A percentile compares a stretch with the other conserved stretches of the same genome.
Conservation (phyloP, 139 green algal genomes). For the Tetradesmus lagerheimii region DNA sequence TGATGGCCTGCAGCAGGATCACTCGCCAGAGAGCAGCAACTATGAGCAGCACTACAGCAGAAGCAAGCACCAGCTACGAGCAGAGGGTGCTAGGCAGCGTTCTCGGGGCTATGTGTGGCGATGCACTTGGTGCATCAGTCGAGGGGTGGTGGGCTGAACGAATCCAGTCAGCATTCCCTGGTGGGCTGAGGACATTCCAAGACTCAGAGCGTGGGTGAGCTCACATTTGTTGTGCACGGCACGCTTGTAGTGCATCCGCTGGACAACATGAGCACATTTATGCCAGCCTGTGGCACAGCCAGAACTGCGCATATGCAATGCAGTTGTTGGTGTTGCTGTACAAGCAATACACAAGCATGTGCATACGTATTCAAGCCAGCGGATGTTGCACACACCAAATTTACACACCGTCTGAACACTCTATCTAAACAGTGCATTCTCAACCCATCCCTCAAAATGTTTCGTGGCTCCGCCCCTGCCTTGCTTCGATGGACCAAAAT, state of each 20-base stretch:
- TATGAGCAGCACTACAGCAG: background rate
- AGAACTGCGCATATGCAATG: too few species aligned
- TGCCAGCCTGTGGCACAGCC: background rate
- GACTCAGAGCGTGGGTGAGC: constrained; percentile 44
- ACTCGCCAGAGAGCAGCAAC: background rate
- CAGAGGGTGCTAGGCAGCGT: constrained; percentile 16
- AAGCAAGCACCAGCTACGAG: background rate
- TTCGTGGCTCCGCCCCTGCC: too few species aligned
- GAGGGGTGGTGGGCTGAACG: constrained; percentile 40
- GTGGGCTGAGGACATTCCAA: constrained; percentile 32
- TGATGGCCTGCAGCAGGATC: background rate
- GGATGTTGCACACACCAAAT: too few species aligned
- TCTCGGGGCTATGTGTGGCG: constrained; percentile 36
- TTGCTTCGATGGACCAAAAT: too few species aligned
- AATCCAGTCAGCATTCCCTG: background rate
- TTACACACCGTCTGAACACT: too few species aligned
- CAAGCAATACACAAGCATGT: too few species aligned
- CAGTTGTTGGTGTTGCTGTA: too few species aligned
- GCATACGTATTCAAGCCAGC: too few species aligned
- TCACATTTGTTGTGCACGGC: too few species aligned
- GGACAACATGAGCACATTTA: background rate
- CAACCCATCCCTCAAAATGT: too few species aligned
- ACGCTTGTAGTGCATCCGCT: background rate
- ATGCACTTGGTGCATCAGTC: constrained; percentile 48
- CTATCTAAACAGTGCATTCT: too few species aligned